Conservation (phyloP, 1,284 basidiomycete genomes). For the Hemileia vastatrix region DNA sequence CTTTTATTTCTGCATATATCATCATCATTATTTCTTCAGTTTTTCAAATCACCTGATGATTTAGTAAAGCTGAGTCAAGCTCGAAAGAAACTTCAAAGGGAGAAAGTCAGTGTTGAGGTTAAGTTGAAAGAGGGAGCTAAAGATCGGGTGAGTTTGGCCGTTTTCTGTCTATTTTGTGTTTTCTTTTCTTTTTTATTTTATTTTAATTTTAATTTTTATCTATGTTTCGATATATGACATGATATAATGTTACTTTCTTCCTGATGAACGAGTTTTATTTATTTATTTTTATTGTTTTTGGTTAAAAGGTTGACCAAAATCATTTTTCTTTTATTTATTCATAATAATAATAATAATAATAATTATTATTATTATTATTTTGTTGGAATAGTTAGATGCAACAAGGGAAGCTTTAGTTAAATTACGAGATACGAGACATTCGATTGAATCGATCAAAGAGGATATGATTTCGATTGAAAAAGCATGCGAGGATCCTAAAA, state of each 20-base stretch:
- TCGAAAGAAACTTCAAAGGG: conserved; percentile 89
- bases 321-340: neutral
- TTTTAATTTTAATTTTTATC: too few relatives aligned
- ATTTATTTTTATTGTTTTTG: too few relatives aligned
- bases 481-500: conserved; percentile 61
- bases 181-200: too few relatives aligned
- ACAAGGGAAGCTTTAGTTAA: conserved; percentile 81
- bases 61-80: conserved; percentile 78
- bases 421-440: conserved; percentile 67
- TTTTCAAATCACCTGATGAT: conserved; percentile 64
- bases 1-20: too few relatives aligned
- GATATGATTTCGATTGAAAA: conserved; percentile 82
- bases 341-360: neutral
- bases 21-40: too few relatives aligned
- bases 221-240: too few relatives aligned
- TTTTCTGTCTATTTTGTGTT: too few relatives aligned
- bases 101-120: conserved; percentile 89
- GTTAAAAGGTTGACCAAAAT: too few relatives aligned
- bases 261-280: too few relatives aligned
- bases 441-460: conserved; percentile 78
- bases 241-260: too few relatives aligned
- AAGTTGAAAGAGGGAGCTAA: conserved; percentile 85
- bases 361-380: neutral
- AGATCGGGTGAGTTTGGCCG: conserved; percentile 60
- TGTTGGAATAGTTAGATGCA: conserved; percentile 55